Base-by-base conservation (phyloP, 176 grass and related monocot genomes). In the Aegilops tauschii region DNA sequence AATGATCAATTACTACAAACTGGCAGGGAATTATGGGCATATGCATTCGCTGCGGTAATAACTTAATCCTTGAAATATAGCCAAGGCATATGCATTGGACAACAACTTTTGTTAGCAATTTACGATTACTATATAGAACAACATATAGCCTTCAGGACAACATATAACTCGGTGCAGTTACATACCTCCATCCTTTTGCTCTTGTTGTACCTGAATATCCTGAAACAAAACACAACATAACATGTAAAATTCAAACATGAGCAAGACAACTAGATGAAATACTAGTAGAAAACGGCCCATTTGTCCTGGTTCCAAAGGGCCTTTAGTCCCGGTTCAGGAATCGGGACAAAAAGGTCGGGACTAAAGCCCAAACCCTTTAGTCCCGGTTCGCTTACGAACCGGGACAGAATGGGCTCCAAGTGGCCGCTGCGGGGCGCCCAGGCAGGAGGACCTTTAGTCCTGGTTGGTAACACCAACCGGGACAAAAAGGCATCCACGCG, bases 131-230 rank as follows among this genome's bases (percentile, higher is more conserved):
- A 88, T 16, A 66, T 21, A 72, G 20, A 13, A 80, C 69, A 86
- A 72, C 77, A 83, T 82, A 92, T 70, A 79, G 77, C 65, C 28
- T 25, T 25, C 23, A 25, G 23, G 23, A 25, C 23, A 25, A 25
- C 84, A 91, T 80, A 89, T 87, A 90, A 87, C 87, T 95, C 77
- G 79, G 73, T 81, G 67, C 85, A 95, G 58, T 78, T 85, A 84
- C 92, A 99, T 94, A 99, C 97, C 97, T 95, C 93, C 97, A 89
- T 99, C 97, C 65, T 89, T 97, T 70, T 83, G 84, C 76, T 93
- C 92, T 82, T 94, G 89, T 69, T 96, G 78, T 82, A 92, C 89
- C 80, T 94, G 86, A 76, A 85, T 84, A 88, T 97, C 91, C 97
- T 99, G 88, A 61, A 88, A 94, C 36, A 92, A 86, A 75, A 12